A percentile compares a stretch with the other conserved stretches of the same genome.
Evolutionary conservation across 305 asterid species (phyloP).

Genomic region (Andrographis paniculata): DNA sequence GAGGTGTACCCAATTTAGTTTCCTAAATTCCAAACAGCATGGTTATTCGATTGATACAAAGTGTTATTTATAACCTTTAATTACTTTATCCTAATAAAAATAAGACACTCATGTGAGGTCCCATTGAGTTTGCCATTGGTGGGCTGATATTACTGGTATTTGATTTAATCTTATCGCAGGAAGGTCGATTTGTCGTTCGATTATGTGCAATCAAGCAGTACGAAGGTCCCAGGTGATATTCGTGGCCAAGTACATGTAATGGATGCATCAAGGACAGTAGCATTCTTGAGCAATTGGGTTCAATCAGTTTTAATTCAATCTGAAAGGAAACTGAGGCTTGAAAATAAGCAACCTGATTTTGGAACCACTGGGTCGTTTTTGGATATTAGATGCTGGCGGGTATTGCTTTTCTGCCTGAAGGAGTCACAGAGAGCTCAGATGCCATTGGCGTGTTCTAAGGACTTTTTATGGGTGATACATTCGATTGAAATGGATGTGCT

Average conservation of each 20-base stretch:
- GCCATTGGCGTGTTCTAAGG: conserved; percentile 48
- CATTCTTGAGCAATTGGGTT: conserved; percentile 61
- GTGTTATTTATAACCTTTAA: too few relatives aligned
- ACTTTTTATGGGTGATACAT: conserved; percentile 57
- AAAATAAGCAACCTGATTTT: conserved; percentile 24
- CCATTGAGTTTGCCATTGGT: not conserved
- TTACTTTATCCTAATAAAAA: too few relatives aligned
- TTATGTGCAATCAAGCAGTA: conserved; percentile 41
- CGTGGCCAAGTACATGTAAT: conserved; percentile 35
- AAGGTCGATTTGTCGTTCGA: conserved; percentile 57
- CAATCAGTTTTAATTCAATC: conserved; percentile 58
- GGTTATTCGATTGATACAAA: too few relatives aligned
- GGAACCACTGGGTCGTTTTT: conserved; percentile 37
- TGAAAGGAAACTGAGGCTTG: conserved; percentile 39
- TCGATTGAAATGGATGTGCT: conserved; percentile 41
- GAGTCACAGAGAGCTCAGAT: conserved; percentile 42
- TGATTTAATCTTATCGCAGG: conserved; percentile 37
- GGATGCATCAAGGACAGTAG: conserved; percentile 52
- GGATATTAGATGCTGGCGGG: conserved; percentile 70
- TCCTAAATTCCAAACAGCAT: too few relatives aligned
- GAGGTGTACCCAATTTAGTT: too few relatives aligned
- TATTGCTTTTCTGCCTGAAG: conserved; percentile 73
- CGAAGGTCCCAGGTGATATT: conserved; percentile 21
- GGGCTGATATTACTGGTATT: not conserved
- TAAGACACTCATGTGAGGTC: conserved; percentile 3